A percentile compares a stretch with the other conserved stretches of the same genome.
These are phyloP conservation scores for Petrea volubilis DNA, from an alignment of 257 asterid genomes.

Conservation along the genomic window DNA sequence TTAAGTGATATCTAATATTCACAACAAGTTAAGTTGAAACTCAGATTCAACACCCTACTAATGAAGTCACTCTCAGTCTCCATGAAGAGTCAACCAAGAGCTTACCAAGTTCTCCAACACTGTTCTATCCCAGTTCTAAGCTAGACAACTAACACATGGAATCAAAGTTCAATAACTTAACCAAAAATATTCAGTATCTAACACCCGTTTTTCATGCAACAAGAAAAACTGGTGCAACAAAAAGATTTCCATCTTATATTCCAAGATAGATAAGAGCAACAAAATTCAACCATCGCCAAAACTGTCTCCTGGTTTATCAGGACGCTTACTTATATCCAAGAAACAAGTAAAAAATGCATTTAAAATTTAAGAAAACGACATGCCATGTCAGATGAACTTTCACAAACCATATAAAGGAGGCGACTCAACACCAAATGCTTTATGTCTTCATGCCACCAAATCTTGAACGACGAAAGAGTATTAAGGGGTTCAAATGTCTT, in stretches of 20 bases:
- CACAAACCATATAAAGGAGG: neutral
- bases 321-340: neutral
- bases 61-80: neutral
- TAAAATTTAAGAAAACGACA: neutral
- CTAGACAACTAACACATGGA: neutral
- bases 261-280: slow-evolving; percentile 2
- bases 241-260: neutral
- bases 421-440: neutral
- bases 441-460: neutral
- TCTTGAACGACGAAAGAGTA: neutral
- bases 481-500: neutral
- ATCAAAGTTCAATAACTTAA: neutral
- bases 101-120: neutral
- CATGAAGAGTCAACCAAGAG: neutral
- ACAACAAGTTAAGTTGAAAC: neutral
- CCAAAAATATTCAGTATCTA: neutral
- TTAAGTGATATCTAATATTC: neutral
- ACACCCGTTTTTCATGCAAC: neutral
- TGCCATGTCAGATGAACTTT: neutral
- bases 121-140: neutral
- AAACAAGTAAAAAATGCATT: neutral
- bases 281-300: neutral
- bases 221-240: neutral
- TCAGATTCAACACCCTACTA: neutral
- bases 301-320: neutral